Evolutionary conservation across 257 asterid species (phyloP), one percentile per base, ranked within the genome.

Genomic region (Anisodus tanguticus): DNA sequence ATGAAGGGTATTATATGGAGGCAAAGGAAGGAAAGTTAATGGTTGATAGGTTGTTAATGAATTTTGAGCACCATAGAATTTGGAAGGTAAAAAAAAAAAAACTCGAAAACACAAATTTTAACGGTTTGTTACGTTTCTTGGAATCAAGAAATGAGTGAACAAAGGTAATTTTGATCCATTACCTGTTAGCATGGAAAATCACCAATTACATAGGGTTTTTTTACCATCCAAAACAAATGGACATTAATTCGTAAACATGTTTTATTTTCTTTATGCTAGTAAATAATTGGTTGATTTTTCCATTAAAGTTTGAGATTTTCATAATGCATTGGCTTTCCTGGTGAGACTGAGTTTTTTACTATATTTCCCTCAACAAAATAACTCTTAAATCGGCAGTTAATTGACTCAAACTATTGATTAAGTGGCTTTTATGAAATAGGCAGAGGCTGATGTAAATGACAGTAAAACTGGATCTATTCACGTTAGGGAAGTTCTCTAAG

Each of bases 1-100:
- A 41, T 26, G 69, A 53, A 72, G 82, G 86, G 78, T 64, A 85
- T 88, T 90, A 86, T 92, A 88, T 89, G 70, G 31, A 79, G 68
- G 81, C 82, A 72, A 67, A 82, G 93, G 84, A 80, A 86, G 86
- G 79, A 11, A 9, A 83, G 17, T 51, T n/a, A 79, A 92, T 88
- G 86, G 54, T 78, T 67, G 82, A 66, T 64, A 78, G 26, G 22
- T 2, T 47, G 4, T 59, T 45, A 76, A 51, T 35, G 13, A 43
- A 63, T 8, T 64, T 85, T 83, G 77, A 41, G 57, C 70, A 83
- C 91, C 93, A 78, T 85, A 53, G 19, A 82, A 82, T 88, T 67
- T 88, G 86, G 26, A 55, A 69, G 85, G 85, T 83, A 78, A 72
- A 6, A 80, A 11, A 81, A 11, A 81, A 22, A 22, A 22, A 22